Conservation (phyloP, 164 flowering plant genomes). For the Cinnamomum micranthum region DNA sequence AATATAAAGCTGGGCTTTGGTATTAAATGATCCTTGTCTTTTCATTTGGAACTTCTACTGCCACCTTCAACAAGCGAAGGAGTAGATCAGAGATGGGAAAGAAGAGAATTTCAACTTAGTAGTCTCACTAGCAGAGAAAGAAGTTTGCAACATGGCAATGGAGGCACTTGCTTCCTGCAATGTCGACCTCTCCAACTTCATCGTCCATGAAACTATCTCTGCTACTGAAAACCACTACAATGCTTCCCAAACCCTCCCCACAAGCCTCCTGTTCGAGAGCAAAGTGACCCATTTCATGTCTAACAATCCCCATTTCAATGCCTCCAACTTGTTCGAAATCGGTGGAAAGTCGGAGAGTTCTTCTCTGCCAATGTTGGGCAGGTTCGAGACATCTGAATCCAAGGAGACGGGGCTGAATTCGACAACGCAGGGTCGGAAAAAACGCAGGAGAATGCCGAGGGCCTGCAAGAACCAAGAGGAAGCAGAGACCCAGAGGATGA, state of each 20-base stretch:
- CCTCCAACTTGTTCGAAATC: background rate
- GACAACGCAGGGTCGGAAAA: slow-evolving; percentile 41
- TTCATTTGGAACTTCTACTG: background rate
- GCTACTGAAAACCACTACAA: slow-evolving; percentile 24
- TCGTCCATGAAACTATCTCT: slow-evolving; percentile 48
- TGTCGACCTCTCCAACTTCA: slow-evolving; percentile 42
- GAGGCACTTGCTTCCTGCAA: slow-evolving; percentile 48
- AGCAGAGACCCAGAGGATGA: slow-evolving; percentile 87
- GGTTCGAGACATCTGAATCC: background rate
- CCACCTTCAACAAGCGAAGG: background rate
- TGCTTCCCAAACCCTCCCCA: background rate
- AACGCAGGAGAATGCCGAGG: slow-evolving; percentile 56
- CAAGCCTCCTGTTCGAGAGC: slow-evolving; percentile 7
- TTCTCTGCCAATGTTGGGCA: slow-evolving; percentile 7
- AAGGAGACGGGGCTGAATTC: slow-evolving; percentile 10
- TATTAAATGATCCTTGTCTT: background rate
- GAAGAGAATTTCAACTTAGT: background rate
- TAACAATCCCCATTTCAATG: background rate
- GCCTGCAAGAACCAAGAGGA: slow-evolving; percentile 72
- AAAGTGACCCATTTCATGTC: background rate
- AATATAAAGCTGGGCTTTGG: slow-evolving; percentile 5
- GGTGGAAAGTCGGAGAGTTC: background rate
- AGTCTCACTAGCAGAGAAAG: background rate
- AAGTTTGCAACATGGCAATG: slow-evolving; percentile 25
- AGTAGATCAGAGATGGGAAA: background rate